Evolutionary conservation across 73 alveolate species (phyloP).

Genomic region (Symbiodinium pilosum): DNA sequence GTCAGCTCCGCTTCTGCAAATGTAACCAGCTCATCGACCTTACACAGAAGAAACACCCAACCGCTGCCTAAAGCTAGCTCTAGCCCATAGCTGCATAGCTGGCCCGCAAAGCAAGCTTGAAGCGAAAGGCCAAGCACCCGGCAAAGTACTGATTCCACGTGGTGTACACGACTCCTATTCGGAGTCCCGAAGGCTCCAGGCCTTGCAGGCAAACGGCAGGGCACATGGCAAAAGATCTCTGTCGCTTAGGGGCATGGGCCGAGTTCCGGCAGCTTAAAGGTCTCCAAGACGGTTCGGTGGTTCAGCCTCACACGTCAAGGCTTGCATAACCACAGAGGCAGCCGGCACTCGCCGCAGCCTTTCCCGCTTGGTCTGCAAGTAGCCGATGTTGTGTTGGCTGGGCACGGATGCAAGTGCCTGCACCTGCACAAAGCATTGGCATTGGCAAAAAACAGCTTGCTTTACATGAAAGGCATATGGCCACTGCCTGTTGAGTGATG

Average conservation of each 20-base stretch:
- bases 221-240: neutral
- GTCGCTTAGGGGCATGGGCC: neutral
- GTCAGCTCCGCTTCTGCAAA: neutral
- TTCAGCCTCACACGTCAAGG: conserved; percentile 26
- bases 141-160: conserved; percentile 87
- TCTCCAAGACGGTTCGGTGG: conserved; percentile 80
- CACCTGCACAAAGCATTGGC: conserved; percentile 9
- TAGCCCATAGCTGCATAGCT: too few species aligned
- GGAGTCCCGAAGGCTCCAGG: conserved; percentile 36
- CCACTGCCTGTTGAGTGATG: conserved; percentile 59
- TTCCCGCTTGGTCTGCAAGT: conserved; percentile 58
- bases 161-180: conserved; percentile 74
- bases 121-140: neutral
- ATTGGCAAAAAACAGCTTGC: neutral
- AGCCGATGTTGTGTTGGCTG: conserved; percentile 21
- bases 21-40: conserved; percentile 4
- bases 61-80: too few species aligned
- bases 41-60: too few species aligned
- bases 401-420: conserved; percentile 48
- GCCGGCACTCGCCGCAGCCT: conserved; percentile 21
- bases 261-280: conserved; percentile 70
- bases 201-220: neutral
- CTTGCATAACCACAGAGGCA: neutral
- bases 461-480: neutral
- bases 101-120: too few species aligned